phyloP scores from a whole-genome alignment of 139 green algal genomes.

The Marvania coccoides region DNA sequence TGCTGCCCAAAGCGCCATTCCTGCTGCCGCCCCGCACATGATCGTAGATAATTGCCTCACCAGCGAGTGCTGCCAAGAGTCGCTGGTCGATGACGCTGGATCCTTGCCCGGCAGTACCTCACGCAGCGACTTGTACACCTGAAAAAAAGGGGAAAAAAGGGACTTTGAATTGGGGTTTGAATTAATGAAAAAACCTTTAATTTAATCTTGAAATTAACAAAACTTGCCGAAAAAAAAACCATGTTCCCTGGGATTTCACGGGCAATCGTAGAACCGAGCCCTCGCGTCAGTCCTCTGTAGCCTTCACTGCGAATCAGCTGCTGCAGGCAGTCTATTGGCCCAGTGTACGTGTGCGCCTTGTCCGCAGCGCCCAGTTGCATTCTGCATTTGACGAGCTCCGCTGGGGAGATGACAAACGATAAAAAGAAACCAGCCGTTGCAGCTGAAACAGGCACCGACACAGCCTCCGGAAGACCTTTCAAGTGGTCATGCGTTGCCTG shows the following conservation, averaged over 20 bases:
- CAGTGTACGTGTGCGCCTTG: conserved; percentile 18
- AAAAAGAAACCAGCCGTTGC: conserved; percentile 52
- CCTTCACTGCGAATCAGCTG: conserved; percentile 43
- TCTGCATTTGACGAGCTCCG: conserved; percentile 72
- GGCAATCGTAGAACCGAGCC: conserved; percentile 53
- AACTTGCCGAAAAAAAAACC: conserved; percentile 70
- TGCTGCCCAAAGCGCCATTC: conserved; percentile 33
- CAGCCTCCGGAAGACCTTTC: neutral
- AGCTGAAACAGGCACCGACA: conserved; percentile 27
- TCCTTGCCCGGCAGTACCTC: neutral
- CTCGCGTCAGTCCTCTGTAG: conserved; percentile 45
- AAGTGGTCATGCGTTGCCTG: neutral
- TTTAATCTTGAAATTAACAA: no score
- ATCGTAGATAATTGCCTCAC: no score
- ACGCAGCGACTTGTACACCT: conserved; percentile 49
- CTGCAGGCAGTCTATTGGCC: conserved; percentile 42
- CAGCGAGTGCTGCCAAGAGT: no score
- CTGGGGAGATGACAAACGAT: conserved; percentile 53
- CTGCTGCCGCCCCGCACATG: no score
- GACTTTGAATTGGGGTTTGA: no score
- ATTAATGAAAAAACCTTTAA: no score
- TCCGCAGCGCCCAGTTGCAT: conserved; percentile 33
- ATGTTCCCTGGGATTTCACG: conserved; percentile 69
- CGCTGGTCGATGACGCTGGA: no score
- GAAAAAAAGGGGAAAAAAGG: no score